These are phyloP conservation scores for Sclerotinia trifoliorum DNA, from an alignment of 2,329 filamentous ascomycete species.

Conservation along the genomic window DNA sequence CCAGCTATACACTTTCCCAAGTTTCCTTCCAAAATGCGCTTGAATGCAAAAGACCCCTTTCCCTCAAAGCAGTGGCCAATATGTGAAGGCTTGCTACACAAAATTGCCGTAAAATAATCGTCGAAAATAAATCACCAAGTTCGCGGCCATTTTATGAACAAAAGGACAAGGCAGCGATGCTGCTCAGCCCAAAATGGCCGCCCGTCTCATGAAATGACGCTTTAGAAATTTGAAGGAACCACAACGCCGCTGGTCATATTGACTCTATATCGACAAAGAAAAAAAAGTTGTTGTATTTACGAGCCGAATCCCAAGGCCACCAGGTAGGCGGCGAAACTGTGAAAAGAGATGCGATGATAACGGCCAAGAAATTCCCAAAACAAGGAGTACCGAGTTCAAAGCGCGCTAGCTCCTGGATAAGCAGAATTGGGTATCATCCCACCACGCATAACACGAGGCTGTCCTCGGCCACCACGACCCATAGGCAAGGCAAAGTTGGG, in stretches of 20 bases:
- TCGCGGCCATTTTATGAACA: not conserved
- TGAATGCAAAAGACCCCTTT: not conserved
- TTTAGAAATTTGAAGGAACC: constrained; percentile 9
- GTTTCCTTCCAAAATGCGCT: constrained; percentile 10
- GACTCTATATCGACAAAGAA: constrained; percentile 32
- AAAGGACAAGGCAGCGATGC: not conserved
- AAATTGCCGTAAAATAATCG: constrained; percentile 10
- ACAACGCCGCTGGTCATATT: constrained; percentile 21
- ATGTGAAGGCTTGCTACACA: constrained; percentile 11
- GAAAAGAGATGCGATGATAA: constrained; percentile 25
- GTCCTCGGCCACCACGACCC: constrained; percentile 31
- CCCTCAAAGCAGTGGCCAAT: constrained; percentile 10
- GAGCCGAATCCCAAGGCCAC: constrained; percentile 11
- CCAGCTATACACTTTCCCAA: not conserved
- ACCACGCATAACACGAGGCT: constrained; percentile 27
- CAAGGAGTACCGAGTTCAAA: constrained; percentile 26
- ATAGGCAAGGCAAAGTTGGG: constrained; percentile 78
- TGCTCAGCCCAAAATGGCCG: not conserved
- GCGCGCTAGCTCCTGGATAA: constrained; percentile 45
- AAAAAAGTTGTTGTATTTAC: constrained; percentile 32
- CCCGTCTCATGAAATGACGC: constrained; percentile 12
- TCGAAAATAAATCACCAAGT: not conserved
- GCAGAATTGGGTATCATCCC: constrained; percentile 53
- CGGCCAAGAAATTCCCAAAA: constrained; percentile 26
- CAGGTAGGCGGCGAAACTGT: constrained; percentile 25